Base-by-base conservation (phyloP, 306 rosid species). In the Citrullus amarus region DNA sequence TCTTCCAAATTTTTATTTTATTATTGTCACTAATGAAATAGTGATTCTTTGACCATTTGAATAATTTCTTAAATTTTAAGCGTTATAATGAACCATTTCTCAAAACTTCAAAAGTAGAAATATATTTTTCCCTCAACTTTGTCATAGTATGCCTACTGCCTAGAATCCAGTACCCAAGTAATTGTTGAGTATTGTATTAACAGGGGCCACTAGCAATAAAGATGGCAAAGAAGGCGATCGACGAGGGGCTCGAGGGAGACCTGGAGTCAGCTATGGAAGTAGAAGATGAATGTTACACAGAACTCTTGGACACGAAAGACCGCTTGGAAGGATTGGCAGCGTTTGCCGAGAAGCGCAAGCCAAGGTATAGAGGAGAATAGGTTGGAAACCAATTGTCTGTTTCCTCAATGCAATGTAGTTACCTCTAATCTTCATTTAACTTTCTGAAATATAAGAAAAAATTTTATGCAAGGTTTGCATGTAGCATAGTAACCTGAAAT, bases 181-280 rank as follows among this genome's bases (percentile, higher is more conserved):
- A 72, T 17, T 63, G 46, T 61, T 65, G 76, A 25, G 71, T 30
- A 36, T 65, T 38, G 62, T 79, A 60, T 87, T 65, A 51, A 77
- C 88, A 95, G 97, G 99, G 99, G 77, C 99, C 97, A 41, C 32
- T 95, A 41, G 99, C 97, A 76, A 38, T 88, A 84, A 91, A 89
- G 87, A 86, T 92, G 97, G 99, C 93, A 2, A 92, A 95, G 83
- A 84, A 77, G 86, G 97, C 99, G 22, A 89, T 92, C 39, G 80
- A 88, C 11, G 89, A 91, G 82, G 97, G 97, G 36, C 44, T 87
- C 43, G 97, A 87, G 78, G 85, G 83, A 68, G 88, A 85, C 82
- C 81, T 83, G 82, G 56, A 30, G 65, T 87, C 93, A 38, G 90
- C 86, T 62, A 67, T 91, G 88, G 84, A 63, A 51, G 73, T 88